phyloP scores from a whole-genome alignment of 306 rosid genomes.

The Dalbergia cochinchinensis region DNA sequence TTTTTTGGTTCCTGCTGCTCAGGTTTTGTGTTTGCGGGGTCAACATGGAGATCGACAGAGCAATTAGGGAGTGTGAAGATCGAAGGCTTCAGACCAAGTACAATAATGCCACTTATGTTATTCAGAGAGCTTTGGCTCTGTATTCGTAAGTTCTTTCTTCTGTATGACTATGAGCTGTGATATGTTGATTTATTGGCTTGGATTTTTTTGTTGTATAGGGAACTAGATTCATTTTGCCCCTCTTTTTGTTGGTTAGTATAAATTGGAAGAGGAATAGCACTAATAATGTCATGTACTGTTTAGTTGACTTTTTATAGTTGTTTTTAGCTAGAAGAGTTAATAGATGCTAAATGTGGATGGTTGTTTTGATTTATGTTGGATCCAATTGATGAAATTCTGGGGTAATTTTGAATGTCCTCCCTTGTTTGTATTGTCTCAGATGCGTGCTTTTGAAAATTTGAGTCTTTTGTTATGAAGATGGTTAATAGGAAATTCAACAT shows the following conservation, averaged over 20 bases:
- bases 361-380: slow-evolving; percentile 21
- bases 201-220: slow-evolving; percentile 25
- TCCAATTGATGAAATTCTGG: slow-evolving; percentile 35
- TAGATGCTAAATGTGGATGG: slow-evolving; percentile 35
- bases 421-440: slow-evolving; percentile 3
- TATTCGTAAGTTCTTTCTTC: slow-evolving; percentile 75
- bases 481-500: not conserved
- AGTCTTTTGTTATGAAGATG: slow-evolving; percentile 39
- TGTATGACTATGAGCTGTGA: not conserved
- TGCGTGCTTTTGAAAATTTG: not conserved
- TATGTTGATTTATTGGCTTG: not conserved
- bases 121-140: slow-evolving; percentile 87
- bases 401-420: slow-evolving; percentile 18
- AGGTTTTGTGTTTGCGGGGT: slow-evolving; percentile 45
- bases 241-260: slow-evolving; percentile 12
- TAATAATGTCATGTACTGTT: slow-evolving; percentile 24
- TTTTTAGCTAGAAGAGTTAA: slow-evolving; percentile 26
- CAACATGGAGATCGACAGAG: slow-evolving; percentile 90
- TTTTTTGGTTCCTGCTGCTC: not conserved
- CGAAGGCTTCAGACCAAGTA: slow-evolving; percentile 93
- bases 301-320: slow-evolving; percentile 23
- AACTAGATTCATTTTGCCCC: slow-evolving; percentile 22
- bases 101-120: slow-evolving; percentile 81
- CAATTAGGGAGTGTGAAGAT: slow-evolving; percentile 82
- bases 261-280: not conserved